These are phyloP conservation scores for Fusarium albidum DNA, from an alignment of 2,329 filamentous ascomycete species.

Conservation along the genomic window DNA sequence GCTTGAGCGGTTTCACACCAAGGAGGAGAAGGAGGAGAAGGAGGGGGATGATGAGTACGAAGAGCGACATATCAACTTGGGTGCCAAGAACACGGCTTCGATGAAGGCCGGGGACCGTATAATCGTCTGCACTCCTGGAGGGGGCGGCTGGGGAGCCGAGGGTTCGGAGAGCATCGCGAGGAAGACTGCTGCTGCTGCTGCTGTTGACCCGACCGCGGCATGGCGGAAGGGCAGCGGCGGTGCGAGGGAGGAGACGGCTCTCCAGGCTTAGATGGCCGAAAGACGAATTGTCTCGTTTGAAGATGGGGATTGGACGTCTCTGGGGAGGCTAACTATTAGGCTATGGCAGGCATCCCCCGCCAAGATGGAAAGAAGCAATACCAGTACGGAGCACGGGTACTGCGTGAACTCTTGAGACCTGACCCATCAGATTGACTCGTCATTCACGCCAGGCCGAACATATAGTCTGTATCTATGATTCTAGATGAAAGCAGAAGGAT, in stretches of 20 bases:
- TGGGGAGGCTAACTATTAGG: neutral
- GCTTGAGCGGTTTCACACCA: conserved; percentile 49
- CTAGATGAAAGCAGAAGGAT: neutral
- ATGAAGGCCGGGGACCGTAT: conserved; percentile 82
- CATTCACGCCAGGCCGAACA: neutral
- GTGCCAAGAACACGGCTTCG: conserved; percentile 80
- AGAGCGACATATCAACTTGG: conserved; percentile 74
- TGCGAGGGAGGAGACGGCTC: conserved; percentile 64
- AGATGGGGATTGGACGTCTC: no score
- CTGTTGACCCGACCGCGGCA: conserved; percentile 62
- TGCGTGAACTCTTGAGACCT: neutral
- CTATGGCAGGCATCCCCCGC: conserved; percentile 1
- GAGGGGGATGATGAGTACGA: conserved; percentile 61
- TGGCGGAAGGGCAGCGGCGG: conserved; percentile 67
- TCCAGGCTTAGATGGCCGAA: conserved; percentile 56
- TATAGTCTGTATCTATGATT: neutral
- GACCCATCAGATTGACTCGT: neutral
- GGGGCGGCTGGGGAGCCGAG: conserved; percentile 76
- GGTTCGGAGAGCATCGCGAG: conserved; percentile 64
- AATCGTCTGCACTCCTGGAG: conserved; percentile 80
- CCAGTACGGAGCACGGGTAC: no score
- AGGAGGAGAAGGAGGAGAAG: conserved; percentile 55
- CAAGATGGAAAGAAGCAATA: conserved; percentile 1
- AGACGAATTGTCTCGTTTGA: neutral
- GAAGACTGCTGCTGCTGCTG: no score